Evolutionary conservation across 2,329 filamentous ascomycete species (phyloP).

Genomic region (Paracoccidioides lutzii): DNA sequence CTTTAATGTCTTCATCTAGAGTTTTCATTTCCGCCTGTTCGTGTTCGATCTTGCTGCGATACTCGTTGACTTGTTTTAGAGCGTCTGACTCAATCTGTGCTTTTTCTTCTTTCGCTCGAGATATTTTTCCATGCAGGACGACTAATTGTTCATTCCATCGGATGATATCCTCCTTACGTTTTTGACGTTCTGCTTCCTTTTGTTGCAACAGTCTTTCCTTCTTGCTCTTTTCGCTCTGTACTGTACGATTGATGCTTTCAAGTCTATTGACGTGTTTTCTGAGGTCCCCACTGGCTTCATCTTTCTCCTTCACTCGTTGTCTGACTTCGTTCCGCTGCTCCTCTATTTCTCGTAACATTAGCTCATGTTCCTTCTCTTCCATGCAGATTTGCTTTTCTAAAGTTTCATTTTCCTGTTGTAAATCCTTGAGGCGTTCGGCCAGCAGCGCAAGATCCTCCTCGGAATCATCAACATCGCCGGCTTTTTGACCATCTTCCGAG

Average conservation of each 20-base stretch:
- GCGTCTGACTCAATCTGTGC: constrained; percentile 28
- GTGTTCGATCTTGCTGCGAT: constrained; percentile 32
- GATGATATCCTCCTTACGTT: constrained; percentile 46
- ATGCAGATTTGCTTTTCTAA: constrained; percentile 52
- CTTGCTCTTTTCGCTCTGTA: constrained; percentile 64
- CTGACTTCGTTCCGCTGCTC: constrained; percentile 69
- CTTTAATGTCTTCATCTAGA: constrained; percentile 49
- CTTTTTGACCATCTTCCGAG: constrained; percentile 27
- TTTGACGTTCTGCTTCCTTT: constrained; percentile 48
- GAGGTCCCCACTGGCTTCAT: constrained; percentile 74
- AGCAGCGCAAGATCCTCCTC: constrained; percentile 62
- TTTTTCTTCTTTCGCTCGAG: constrained; percentile 33
- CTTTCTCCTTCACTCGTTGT: constrained; percentile 71
- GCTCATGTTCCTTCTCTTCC: constrained; percentile 58
- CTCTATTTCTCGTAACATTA: constrained; percentile 53
- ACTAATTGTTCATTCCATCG: constrained; percentile 45
- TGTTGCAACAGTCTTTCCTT: constrained; percentile 54
- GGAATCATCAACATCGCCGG: constrained; percentile 37
- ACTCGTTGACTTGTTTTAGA: constrained; percentile 27
- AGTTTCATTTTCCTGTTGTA: constrained; percentile 75
- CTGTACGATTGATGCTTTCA: constrained; percentile 67
- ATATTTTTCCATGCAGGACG: constrained; percentile 39
- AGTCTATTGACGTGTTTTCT: constrained; percentile 68
- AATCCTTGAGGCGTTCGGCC: constrained; percentile 64
- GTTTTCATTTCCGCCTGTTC: constrained; percentile 39